Base-by-base conservation (phyloP, 148 eudicot species). In the Fagopyrum esculentum region DNA sequence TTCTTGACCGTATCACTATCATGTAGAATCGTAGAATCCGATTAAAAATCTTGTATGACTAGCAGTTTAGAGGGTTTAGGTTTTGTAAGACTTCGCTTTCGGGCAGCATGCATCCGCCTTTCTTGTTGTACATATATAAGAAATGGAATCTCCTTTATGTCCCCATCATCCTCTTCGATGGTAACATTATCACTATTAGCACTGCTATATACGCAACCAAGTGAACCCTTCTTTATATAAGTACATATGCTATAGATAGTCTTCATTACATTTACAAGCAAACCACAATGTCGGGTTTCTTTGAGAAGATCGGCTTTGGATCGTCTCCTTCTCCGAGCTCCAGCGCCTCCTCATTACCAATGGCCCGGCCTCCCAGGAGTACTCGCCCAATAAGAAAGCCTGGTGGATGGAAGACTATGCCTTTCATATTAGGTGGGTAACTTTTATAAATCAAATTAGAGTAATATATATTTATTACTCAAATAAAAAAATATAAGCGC, bases 381-480 rank as follows among this genome's bases (percentile, higher is more conserved):
- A 40, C 69, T n/a, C 29, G 55, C 45, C 77, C 45, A 8, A 22
- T 22, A 22, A 86, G 78, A 64, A 83, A 83, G 80, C 89, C 88
- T 11, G 86, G 86, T 75, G 91, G 91, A 77, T 88, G 91, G 91
- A 88, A 82, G 50, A 77, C 85, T 75, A 88, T 88, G 89, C 91
- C 91, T 69, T 88, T 72, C 55, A 80, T 88, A 79, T 73, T 88
- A 81, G 91, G 91, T 88, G 6, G 9, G 0, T 61, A 8, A 16
- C 40, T 35, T 35, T 35, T 35, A 35, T 35, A 35, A 35, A 35
- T 35, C 40, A 22, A 22, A 22, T 22, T 22, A 22, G 26, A 22
- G 26, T 22, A 22, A 22, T 22, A 22, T 22, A 22, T 22, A 22
- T 22, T 22, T 22, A 22, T 22, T 22, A 22, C 26, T 22, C 26